Evolutionary conservation across 352 stramenopile species (phyloP).

Genomic region (Plasmopara halstedii): DNA sequence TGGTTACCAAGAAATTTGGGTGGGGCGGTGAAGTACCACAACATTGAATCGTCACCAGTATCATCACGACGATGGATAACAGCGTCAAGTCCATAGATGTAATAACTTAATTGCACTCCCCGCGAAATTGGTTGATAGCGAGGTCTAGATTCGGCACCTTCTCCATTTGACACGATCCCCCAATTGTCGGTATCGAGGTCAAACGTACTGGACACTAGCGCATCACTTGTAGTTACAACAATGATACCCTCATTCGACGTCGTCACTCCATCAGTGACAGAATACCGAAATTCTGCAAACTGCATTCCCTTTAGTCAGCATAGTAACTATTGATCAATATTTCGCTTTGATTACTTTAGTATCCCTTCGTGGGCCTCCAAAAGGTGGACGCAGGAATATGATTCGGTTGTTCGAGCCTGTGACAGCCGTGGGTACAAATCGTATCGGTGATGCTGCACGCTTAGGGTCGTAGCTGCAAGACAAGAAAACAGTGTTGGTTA

Average conservation of each 20-base stretch:
- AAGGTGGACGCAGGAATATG: conserved; percentile 71
- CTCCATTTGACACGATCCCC: conserved; percentile 65
- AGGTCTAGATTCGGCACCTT: conserved; percentile 4
- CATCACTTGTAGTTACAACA: conserved; percentile 58
- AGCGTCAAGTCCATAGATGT: conserved; percentile 78
- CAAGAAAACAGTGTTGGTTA: too few species aligned
- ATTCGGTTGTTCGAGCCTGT: conserved; percentile 83
- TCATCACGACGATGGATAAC: conserved; percentile 60
- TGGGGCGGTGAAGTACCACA: conserved; percentile 85
- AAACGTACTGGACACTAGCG: conserved; percentile 82
- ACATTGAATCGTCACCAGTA: conserved; percentile 55
- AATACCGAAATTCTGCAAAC: conserved; percentile 85
- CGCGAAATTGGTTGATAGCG: conserved; percentile 58
- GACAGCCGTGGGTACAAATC: conserved; percentile 42
- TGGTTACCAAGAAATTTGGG: conserved; percentile 85
- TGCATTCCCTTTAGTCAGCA: conserved; percentile 17
- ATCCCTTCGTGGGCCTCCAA: conserved; percentile 42
- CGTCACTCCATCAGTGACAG: conserved; percentile 57
- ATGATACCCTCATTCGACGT: conserved; percentile 67
- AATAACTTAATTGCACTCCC: conserved; percentile 77
- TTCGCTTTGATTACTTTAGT: conserved; percentile 34
- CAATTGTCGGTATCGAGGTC: conserved; percentile 71
- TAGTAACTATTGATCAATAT: neutral
- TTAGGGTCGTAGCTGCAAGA: conserved; percentile 81
- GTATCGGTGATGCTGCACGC: conserved; percentile 45